phyloP scores from a whole-genome alignment of 2,329 filamentous ascomycete genomes.

The Nakataea oryzae region DNA sequence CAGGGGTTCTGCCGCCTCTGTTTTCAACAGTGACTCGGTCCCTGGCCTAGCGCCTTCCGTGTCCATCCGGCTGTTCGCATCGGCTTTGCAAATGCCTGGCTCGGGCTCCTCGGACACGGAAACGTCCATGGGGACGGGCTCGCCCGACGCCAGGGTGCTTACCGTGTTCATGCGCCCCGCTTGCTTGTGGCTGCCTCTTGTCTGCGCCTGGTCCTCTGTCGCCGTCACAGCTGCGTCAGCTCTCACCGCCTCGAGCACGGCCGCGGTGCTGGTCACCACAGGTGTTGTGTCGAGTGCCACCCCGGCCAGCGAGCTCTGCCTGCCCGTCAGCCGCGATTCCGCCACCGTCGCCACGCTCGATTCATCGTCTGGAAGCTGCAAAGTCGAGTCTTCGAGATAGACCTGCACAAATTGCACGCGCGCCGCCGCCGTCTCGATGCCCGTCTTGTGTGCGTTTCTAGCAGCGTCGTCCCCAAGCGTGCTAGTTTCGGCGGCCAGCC shows the following conservation, averaged over 20 bases:
- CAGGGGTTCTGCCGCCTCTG: not conserved
- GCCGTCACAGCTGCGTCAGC: not conserved
- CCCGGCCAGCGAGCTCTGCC: not conserved
- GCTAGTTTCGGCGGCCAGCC: constrained; percentile 37
- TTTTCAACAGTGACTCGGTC: not conserved
- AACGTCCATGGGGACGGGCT: constrained; percentile 5
- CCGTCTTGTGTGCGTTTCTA: constrained; percentile 27
- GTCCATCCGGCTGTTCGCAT: constrained; percentile 15
- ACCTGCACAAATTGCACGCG: constrained; percentile 56
- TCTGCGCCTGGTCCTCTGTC: not conserved
- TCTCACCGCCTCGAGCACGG: constrained; percentile 4
- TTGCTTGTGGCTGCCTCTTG: constrained; percentile 2
- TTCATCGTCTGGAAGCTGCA: constrained; percentile 13
- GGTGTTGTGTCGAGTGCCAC: constrained; percentile 13
- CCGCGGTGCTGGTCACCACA: constrained; percentile 4
- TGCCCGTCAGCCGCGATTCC: not conserved
- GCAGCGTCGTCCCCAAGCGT: not conserved
- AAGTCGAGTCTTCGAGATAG: constrained; percentile 43
- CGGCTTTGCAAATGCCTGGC: not conserved
- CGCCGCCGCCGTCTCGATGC: constrained; percentile 48
- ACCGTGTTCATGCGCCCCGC: not conserved
- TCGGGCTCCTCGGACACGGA: not conserved
- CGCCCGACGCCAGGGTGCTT: not conserved
- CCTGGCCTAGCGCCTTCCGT: constrained; percentile 9
- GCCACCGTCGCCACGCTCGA: not conserved